A percentile compares a stretch with the other conserved stretches of the same genome.
Conservation (phyloP, 805 yeast species). For the Kluyveromyces dobzhanskii region DNA sequence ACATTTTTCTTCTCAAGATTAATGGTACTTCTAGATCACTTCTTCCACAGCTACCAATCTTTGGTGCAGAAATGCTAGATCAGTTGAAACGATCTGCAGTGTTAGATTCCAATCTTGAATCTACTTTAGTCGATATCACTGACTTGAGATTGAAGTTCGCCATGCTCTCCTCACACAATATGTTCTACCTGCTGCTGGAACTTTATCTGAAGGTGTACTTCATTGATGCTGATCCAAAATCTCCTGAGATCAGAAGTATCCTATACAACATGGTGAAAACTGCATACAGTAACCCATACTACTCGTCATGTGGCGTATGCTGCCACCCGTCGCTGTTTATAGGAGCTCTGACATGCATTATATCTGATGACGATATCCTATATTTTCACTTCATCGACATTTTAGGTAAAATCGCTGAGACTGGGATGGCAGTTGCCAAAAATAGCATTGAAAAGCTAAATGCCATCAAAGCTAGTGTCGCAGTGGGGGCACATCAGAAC, state of each 20-base stretch:
- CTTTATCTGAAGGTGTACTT: conserved; percentile 7
- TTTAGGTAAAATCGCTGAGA: conserved; percentile 3
- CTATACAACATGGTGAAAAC: conserved; percentile 8
- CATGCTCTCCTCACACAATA: conserved; percentile 3
- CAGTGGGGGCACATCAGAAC: neutral
- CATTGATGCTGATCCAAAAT: conserved; percentile 2
- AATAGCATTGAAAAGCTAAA: conserved; percentile 4
- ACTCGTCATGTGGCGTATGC: neutral
- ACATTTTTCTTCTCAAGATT: conserved; percentile 7
- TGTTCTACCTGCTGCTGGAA: conserved; percentile 1
- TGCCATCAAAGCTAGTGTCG: neutral
- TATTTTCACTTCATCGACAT: conserved; percentile 5
- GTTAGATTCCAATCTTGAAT: neutral
- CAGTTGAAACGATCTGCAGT: neutral
- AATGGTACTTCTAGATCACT: neutral
- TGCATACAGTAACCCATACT: conserved; percentile 8
- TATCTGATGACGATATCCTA: conserved; percentile 4
- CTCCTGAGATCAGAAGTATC: neutral
- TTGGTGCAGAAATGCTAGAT: conserved; percentile 5
- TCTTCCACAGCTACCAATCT: neutral
- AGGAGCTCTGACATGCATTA: conserved; percentile 4
- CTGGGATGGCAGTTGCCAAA: conserved; percentile 6
- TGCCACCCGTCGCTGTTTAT: conserved; percentile 8
- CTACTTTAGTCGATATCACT: neutral
- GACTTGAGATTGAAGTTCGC: conserved; percentile 7